phyloP scores from a whole-genome alignment of 1,139 yeast species.

The Scheffersomyces lignicola region DNA sequence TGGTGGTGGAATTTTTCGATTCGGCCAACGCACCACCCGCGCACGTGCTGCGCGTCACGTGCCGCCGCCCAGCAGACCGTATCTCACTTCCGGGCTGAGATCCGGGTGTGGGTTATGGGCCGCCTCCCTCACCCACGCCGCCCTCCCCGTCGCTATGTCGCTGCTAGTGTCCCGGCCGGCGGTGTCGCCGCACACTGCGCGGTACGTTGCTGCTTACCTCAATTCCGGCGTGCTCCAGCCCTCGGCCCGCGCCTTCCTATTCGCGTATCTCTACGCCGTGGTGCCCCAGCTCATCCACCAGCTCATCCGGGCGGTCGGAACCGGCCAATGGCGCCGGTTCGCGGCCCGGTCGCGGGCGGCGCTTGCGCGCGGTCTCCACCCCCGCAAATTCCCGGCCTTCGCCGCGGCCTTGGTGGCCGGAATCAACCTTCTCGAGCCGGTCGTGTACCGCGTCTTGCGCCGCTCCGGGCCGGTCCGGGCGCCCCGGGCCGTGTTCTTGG shows the following conservation, averaged over 20 bases:
- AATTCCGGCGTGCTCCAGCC: conserved; percentile 20
- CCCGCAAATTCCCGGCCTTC: conserved; percentile 31
- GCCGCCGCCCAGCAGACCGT: too few relatives aligned
- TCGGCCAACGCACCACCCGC: conserved; percentile 10
- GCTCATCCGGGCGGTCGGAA: conserved; percentile 18
- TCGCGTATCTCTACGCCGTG: conserved; percentile 35
- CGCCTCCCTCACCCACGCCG: too few relatives aligned
- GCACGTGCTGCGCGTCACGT: conserved; percentile 3
- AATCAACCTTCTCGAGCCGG: conserved; percentile 35
- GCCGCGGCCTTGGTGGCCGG: conserved; percentile 31
- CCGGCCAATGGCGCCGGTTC: conserved; percentile 16
- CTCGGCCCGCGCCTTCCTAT: conserved; percentile 30
- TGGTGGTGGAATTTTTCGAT: conserved; percentile 6
- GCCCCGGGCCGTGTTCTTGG: conserved; percentile 24
- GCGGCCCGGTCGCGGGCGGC: conserved; percentile 17
- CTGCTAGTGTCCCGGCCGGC: not conserved
- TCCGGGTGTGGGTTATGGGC: too few relatives aligned
- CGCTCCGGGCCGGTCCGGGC: conserved; percentile 9
- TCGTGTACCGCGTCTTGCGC: conserved; percentile 19
- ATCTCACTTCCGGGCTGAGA: too few relatives aligned
- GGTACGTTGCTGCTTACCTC: too few relatives aligned
- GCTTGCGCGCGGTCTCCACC: conserved; percentile 25
- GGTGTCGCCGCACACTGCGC: not conserved
- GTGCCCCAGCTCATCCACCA: conserved; percentile 28
- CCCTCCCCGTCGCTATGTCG: too few relatives aligned